A percentile compares a stretch with the other conserved stretches of the same genome.
phyloP scores from a whole-genome alignment of 768 basidiomycete genomes.

The Gymnopilus junonius region DNA sequence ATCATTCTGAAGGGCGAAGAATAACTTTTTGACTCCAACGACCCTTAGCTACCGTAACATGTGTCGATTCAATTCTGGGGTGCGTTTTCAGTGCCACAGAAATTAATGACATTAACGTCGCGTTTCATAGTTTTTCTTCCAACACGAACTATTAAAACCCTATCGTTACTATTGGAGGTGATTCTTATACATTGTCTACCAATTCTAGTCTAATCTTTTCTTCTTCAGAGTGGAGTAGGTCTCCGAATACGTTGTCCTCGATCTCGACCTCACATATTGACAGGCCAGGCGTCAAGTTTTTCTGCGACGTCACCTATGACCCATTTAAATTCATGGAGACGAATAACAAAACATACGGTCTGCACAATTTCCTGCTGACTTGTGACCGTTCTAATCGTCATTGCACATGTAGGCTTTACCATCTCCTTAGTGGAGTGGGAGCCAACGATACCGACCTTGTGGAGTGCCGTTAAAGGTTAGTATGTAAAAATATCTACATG shows the following conservation, averaged over 20 bases:
- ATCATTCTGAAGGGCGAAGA: not conserved
- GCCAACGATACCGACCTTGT: constrained; percentile 81
- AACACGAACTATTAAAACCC: constrained; percentile 72
- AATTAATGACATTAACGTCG: not conserved
- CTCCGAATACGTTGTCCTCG: not conserved
- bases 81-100: constrained; percentile 37
- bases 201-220: constrained; percentile 3
- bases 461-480: constrained; percentile 72
- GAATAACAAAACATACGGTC: constrained; percentile 53
- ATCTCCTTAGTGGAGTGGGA: constrained; percentile 79
- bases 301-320: constrained; percentile 79
- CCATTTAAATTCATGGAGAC: constrained; percentile 85
- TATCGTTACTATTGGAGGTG: constrained; percentile 87
- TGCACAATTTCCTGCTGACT: constrained; percentile 4
- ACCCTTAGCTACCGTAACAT: constrained; percentile 80
- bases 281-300: constrained; percentile 76
- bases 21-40: not conserved
- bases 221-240: constrained; percentile 71
- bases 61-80: constrained; percentile 95
- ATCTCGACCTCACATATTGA: not conserved
- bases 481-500: not conserved
- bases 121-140: constrained; percentile 72
- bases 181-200: constrained; percentile 14
- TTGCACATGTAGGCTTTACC: constrained; percentile 66
- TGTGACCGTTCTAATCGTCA: not conserved